Base-by-base conservation (phyloP, 495 filamentous ascomycete species). In the Cladorrhinum samala region DNA sequence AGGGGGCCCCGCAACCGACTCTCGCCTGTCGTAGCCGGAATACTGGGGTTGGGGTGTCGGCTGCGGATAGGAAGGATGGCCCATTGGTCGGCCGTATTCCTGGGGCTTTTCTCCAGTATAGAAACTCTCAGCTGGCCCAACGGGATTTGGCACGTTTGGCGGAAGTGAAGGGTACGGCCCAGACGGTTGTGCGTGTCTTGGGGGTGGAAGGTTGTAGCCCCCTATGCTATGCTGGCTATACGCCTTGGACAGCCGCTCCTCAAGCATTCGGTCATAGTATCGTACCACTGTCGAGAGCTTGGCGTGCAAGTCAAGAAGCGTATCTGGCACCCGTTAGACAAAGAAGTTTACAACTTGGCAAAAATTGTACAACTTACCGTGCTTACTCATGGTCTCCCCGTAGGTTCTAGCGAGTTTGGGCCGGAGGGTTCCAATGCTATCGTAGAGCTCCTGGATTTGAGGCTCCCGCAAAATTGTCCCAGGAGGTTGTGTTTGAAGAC, bases 361-460 rank as follows among this genome's bases (percentile, higher is more conserved):
- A 38, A 55, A 25, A 44, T 7, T 36, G 40, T 9, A 13, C 19
- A 25, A 75, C 83, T 65, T 75, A 89, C 91, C 92, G 68, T 97
- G 93, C 70, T 97, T 98, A 79, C 92, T 97, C 93, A 97, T 97
- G 1, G 93, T 97, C 71, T 98, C 93, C 36, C 93, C 93, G 70
- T 96, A 97, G 7, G 92, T 96, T 50, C 93, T 82, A 14, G 94
- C 94, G 49, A 98, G 74, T 69, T 98, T 98, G 2, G 93, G 93
- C 45, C 93, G 83, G 53, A 98, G 75, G 2, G 88, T 72, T 11
- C 94, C 91, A 59, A 98, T 96, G 63, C 91, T 93, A 55, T 97
- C 94, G 65, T 98, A 98, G 7, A 98, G 75, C 69, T 98, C 93
- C 65, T 98, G 93, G 39, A 98, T 98, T 61, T 96, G 92, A 5